Base-by-base conservation (phyloP, 2,329 filamentous ascomycete species). In the Coleophoma crateriformis region DNA sequence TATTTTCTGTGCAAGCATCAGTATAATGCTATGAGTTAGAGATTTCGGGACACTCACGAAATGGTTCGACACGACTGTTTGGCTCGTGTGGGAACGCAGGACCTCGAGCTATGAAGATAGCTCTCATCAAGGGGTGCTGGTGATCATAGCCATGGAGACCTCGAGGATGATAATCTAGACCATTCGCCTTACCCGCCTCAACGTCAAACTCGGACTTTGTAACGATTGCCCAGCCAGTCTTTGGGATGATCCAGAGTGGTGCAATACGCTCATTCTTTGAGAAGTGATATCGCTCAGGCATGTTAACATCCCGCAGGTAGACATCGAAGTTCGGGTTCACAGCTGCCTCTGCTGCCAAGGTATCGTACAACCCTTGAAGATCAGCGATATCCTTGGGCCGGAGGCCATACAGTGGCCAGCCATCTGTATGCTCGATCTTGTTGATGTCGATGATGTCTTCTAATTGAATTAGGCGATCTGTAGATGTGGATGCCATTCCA, bases 121-220 rank as follows among this genome's bases (percentile, higher is more conserved):
- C 92, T 37, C 94, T 77, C 94, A 99, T 99, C 41, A 99, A 74
- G 0, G 92, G 91, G 64, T 99, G 86, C 61, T 95, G 85, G 61
- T 96, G 86, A 64, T 99, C 94, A 64, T 97, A 99, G 2, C 94
- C 94, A 64, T 99, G 94, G 2, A 99, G 72, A 2, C 94, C 94
- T 27, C 79, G 79, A 0, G 94, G 94, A 57, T 86, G 78, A 63
- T 96, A 99, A 0, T 81, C 73, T 12, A 79, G 66, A 0, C 81
- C 82, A 12, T 82, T 81, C 48, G 77, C 74, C 53, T 83, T 76
- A 0, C 79, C 88, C 45, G 85, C 75, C 39, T 79, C 73, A 5
- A 95, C 78, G 55, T 95, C 77, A 57, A 95, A 90, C 50, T 95
- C 90, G 1, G 82, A 71, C 60, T 85, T 86, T 15, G 84, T 84